Base-by-base conservation (phyloP, 2,329 filamentous ascomycete genomes). In the Aspergillus fumigatiaffinis region DNA sequence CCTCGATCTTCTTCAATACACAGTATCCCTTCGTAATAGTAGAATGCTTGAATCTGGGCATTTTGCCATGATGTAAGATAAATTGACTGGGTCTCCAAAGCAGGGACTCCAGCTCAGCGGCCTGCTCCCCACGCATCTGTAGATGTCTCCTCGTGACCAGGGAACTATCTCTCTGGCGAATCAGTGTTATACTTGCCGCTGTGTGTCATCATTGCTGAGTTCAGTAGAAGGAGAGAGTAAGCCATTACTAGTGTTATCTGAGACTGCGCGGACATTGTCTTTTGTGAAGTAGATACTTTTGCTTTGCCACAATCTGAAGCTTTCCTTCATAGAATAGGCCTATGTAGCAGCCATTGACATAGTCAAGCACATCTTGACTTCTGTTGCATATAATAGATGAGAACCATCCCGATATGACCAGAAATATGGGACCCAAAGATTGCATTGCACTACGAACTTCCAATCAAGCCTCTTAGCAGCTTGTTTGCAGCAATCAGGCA, bases 401-500 rank as follows among this genome's bases (percentile, higher is more conserved):
- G 32, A 17, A 38, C 5, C 32, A 35, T 17, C 32, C 32, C 32
- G 6, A 38, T 38, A n/a, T 17, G 32, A 38, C 5, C 32, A 17
- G 14, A 6, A 38, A 38, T 38, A 3, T 38, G 32, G 14, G 14
- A 17, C 32, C 5, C 14, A 2, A 38, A 7, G 5, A 38, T n/a
- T 17, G 14, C 32, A 7, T 17, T 38, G 14, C 32, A 38, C 17
- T 17, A 6, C 6, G 3, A 49, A 49, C 21, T 28, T 17, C 4
- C 23, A 35, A 38, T 17, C 50, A 28, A 51, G 26, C 20, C 28
- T 35, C 10, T 23, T 17, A 21, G 23, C 29, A 51, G 12, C n/a
- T 17, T 50, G 32, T 44, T 9, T 21, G 32, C 26, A 17, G 20
- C 46, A 25, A 51, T 77, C 66, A 81, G 20, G 73, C 74, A 74